Evolutionary conservation across 2,329 filamentous ascomycete genomes (phyloP), one percentile per base, ranked within the genome.

Genomic region (Talaromyces sp.): DNA sequence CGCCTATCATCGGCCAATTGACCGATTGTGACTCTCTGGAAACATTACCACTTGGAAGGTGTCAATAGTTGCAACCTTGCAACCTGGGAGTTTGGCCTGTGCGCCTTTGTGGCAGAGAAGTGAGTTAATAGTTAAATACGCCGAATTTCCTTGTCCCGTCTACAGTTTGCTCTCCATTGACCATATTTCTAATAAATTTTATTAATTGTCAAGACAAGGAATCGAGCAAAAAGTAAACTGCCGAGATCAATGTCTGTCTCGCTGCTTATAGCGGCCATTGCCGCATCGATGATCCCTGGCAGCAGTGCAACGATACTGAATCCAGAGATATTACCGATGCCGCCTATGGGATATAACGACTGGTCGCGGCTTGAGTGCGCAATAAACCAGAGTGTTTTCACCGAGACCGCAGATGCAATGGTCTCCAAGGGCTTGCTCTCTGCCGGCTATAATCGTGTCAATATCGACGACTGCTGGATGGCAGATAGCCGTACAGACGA

Each of bases 341-440:
- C 80, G 1, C 79, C 80, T 10, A 82, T 82, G 80, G 80, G 79
- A 26, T 83, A 80, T 72, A 81, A 81, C 66, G 79, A 79, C 63
- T 83, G 80, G 80, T 72, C 79, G 1, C 76, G 78, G 38, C 79
- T 79, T 66, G 71, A 73, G 70, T 81, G 78, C 65, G 74, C 76
- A 55, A 74, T 81, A 24, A 81, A 80, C 62, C 76, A 82, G 63
- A 75, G 75, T 3, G 68, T 82, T 3, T 81, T 82, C 60, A 73
- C 75, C 7, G 69, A 78, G 7, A 81, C 79, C 0, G 80, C 80
- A 2, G 73, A 80, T 43, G 69, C 77, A 19, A 81, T 81, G 76
- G 61, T 68, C 3, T 66, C 68, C 10, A 77, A 68, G 4, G 79
- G 79, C 17, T 72, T 81, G 3, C 70, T 74, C 2, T 69, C 68